These are phyloP conservation scores for Collybiopsis confluens DNA, from an alignment of 768 basidiomycete species.

Conservation along the genomic window DNA sequence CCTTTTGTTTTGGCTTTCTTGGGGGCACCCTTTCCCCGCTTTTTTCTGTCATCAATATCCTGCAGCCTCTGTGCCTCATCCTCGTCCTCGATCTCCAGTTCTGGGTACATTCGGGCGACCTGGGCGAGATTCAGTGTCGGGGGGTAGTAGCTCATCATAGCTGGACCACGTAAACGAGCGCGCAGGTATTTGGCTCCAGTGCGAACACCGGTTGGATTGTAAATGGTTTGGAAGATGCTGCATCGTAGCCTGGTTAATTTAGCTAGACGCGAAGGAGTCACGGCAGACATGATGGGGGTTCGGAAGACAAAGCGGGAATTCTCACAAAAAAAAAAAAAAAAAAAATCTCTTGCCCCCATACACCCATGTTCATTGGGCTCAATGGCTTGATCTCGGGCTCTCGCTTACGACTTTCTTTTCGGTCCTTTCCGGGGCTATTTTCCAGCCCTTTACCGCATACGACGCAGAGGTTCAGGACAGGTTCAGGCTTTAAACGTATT, in stretches of 20 bases:
- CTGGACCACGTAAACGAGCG: slow-evolving; percentile 74
- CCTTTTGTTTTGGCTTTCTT: slow-evolving; percentile 61
- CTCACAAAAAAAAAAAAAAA: no score
- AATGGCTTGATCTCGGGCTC: slow-evolving; percentile 3
- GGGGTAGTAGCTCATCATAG: slow-evolving; percentile 85
- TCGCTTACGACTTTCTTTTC: background rate
- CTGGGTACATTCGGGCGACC: slow-evolving; percentile 48
- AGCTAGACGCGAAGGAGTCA: slow-evolving; percentile 49
- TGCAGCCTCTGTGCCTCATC: slow-evolving; percentile 63
- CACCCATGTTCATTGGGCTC: background rate
- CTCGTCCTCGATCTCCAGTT: slow-evolving; percentile 57
- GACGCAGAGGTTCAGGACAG: background rate
- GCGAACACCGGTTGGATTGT: slow-evolving; percentile 77
- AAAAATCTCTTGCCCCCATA: background rate
- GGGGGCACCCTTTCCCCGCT: slow-evolving; percentile 79
- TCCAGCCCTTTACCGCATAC: background rate
- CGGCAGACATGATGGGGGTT: slow-evolving; percentile 26
- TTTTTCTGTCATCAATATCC: slow-evolving; percentile 65
- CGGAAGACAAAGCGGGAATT: no score
- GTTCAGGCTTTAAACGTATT: background rate
- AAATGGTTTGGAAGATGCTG: slow-evolving; percentile 79
- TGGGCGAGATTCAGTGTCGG: slow-evolving; percentile 49
- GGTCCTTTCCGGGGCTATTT: background rate
- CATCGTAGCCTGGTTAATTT: slow-evolving; percentile 63
- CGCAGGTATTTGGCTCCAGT: slow-evolving; percentile 93